These are phyloP conservation scores for Ajuga reptans DNA, from an alignment of 305 asterid genomes.

Conservation along the genomic window DNA sequence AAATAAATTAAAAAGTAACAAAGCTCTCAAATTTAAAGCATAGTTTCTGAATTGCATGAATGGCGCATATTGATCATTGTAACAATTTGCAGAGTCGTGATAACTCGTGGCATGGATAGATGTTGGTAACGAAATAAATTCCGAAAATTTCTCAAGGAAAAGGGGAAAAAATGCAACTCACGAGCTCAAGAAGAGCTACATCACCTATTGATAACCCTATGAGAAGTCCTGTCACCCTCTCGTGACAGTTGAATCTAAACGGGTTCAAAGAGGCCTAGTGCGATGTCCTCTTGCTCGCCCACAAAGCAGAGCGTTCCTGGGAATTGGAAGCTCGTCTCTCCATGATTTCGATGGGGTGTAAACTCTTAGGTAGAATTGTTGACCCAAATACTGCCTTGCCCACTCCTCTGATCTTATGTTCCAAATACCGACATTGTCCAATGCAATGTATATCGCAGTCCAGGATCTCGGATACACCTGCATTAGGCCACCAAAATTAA, in stretches of 20 bases:
- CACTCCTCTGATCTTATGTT: slow-evolving; percentile 80
- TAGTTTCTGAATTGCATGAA: no score
- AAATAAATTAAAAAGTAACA: no score
- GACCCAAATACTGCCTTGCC: slow-evolving; percentile 88
- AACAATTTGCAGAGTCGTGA: background rate
- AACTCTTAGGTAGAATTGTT: slow-evolving; percentile 73
- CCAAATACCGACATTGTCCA: slow-evolving; percentile 97
- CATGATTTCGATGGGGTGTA: slow-evolving; percentile 47
- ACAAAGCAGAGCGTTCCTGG: slow-evolving; percentile 69
- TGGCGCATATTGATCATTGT: background rate
- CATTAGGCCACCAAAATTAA: background rate
- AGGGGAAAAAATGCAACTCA: background rate
- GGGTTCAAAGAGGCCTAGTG: slow-evolving; percentile 52
- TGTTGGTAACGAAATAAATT: background rate
- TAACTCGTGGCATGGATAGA: background rate
- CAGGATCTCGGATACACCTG: slow-evolving; percentile 82
- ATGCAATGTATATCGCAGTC: slow-evolving; percentile 66
- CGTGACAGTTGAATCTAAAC: slow-evolving; percentile 37
- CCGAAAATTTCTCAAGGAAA: slow-evolving; percentile 13
- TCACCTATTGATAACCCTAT: background rate
- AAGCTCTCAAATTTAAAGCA: no score
- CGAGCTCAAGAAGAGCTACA: background rate
- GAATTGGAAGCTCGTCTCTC: slow-evolving; percentile 83
- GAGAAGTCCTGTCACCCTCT: slow-evolving; percentile 47
- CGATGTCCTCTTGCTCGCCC: slow-evolving; percentile 68